phyloP scores from a whole-genome alignment of 78 protist genomes.

The Corallochytrium limacisporum region DNA sequence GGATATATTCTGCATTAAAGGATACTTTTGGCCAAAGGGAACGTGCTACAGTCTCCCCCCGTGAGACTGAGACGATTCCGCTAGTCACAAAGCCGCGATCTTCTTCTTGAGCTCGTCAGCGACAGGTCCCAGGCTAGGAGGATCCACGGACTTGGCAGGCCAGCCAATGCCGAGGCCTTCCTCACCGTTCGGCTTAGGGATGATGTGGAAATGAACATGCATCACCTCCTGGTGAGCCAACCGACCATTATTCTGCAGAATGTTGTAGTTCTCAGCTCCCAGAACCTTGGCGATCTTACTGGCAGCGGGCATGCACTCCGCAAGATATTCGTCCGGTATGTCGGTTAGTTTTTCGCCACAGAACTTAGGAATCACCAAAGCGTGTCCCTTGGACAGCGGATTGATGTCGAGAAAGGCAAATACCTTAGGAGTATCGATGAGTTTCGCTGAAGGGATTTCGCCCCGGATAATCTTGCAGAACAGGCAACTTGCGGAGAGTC shows the following conservation, averaged over 20 bases:
- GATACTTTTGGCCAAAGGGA: too few relatives aligned
- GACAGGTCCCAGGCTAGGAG: too few relatives aligned
- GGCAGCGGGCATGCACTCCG: slow-evolving; percentile 3
- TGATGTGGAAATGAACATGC: slow-evolving; percentile 23
- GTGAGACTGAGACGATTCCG: too few relatives aligned
- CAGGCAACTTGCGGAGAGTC: neutral
- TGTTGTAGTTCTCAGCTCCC: slow-evolving; percentile 9
- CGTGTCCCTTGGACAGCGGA: neutral
- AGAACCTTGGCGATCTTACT: neutral
- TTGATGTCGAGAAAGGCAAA: neutral
- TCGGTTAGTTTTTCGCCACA: neutral
- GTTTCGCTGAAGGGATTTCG: neutral
- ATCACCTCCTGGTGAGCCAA: slow-evolving; percentile 11
- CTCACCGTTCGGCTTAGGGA: neutral
- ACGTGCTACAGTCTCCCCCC: too few relatives aligned
- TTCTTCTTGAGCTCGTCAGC: too few relatives aligned
- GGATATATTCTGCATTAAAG: too few relatives aligned
- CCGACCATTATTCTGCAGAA: slow-evolving; percentile 23
- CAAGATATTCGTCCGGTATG: neutral
- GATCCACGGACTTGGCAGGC: too few relatives aligned
- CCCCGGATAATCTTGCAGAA: neutral
- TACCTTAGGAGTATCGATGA: neutral
- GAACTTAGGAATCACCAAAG: slow-evolving; percentile 2
- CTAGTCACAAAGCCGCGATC: too few relatives aligned
- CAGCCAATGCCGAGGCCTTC: too few relatives aligned